A percentile compares a stretch with the other conserved stretches of the same genome.
These are phyloP conservation scores for Exophiala mesophila DNA, from an alignment of 2,329 filamentous ascomycete species.

Conservation along the genomic window DNA sequence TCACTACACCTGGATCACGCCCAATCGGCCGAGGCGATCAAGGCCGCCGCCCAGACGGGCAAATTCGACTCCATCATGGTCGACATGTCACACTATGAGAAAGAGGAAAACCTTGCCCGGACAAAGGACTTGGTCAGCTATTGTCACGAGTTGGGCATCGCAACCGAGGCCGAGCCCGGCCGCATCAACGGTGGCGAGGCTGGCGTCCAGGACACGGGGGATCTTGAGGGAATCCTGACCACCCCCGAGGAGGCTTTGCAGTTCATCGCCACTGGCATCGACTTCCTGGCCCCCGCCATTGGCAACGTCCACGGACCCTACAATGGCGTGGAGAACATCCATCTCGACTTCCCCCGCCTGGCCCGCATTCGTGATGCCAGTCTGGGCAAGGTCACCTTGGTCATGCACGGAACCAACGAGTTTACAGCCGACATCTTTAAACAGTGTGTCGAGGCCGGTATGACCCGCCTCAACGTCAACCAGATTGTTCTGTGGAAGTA, in stretches of 20 bases:
- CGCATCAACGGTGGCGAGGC: slow-evolving; percentile 71
- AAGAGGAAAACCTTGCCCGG: slow-evolving; percentile 62
- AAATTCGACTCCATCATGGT: slow-evolving; percentile 67
- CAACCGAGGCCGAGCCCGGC: slow-evolving; percentile 66
- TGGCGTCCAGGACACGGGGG: slow-evolving; percentile 63
- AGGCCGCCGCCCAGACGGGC: slow-evolving; percentile 55
- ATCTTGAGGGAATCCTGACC: slow-evolving; percentile 60
- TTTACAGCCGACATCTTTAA: slow-evolving; percentile 52
- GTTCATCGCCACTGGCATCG: slow-evolving; percentile 66
- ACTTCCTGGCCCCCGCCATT: slow-evolving; percentile 70
- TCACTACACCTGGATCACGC: slow-evolving; percentile 64
- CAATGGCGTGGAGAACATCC: slow-evolving; percentile 37
- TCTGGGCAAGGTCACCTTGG: slow-evolving; percentile 47
- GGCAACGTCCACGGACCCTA: slow-evolving; percentile 74
- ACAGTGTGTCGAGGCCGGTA: slow-evolving; percentile 51
- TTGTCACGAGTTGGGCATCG: slow-evolving; percentile 61
- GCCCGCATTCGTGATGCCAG: slow-evolving; percentile 46
- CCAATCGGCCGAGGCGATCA: slow-evolving; percentile 59
- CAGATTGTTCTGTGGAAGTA: slow-evolving; percentile 47
- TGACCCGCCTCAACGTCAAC: slow-evolving; percentile 57
- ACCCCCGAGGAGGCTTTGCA: slow-evolving; percentile 65
- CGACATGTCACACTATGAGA: slow-evolving; percentile 70
- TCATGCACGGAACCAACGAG: slow-evolving; percentile 56
- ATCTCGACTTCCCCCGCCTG: slow-evolving; percentile 39
- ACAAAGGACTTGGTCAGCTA: slow-evolving; percentile 59